A percentile compares a stretch with the other conserved stretches of the same genome.
Conservation (phyloP, 2,329 filamentous ascomycete species). For the Penicillium capsulatum region DNA sequence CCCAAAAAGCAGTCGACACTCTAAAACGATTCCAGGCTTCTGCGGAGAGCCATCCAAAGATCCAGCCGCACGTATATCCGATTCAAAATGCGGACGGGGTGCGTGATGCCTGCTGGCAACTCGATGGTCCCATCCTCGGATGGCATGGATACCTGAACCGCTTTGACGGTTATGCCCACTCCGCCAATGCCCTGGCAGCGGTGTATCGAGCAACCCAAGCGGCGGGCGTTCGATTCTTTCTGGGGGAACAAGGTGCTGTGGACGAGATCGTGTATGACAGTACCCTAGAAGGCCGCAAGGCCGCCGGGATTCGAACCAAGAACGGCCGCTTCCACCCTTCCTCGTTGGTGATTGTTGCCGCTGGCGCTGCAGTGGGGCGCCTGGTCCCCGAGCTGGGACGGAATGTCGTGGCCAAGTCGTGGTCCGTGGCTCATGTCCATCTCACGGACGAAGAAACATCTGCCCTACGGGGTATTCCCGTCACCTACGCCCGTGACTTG, state of each 20-base stretch:
- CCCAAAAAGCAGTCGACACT: conserved; percentile 47
- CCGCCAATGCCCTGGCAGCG: conserved; percentile 49
- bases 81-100: conserved; percentile 41
- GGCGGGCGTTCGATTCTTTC: conserved; percentile 42
- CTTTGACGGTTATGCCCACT: conserved; percentile 56
- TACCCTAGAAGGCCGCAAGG: conserved; percentile 13
- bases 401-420: conserved; percentile 54
- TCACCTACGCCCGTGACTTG: conserved; percentile 58
- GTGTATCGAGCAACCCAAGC: conserved; percentile 44
- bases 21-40: conserved; percentile 43
- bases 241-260: conserved; percentile 41
- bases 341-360: conserved; percentile 48
- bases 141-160: conserved; percentile 59
- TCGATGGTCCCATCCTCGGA: conserved; percentile 46
- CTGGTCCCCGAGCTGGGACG: conserved; percentile 50
- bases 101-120: conserved; percentile 46
- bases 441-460: conserved; percentile 54
- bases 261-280: conserved; percentile 39
- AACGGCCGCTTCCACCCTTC: conserved; percentile 39
- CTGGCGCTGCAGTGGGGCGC: conserved; percentile 49
- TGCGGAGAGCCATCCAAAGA: conserved; percentile 31
- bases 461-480: conserved; percentile 55
- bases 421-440: conserved; percentile 58
- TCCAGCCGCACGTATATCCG: conserved; percentile 40
- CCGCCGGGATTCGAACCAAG: conserved; percentile 38